Percentiles rank a stretch among this genome's conserved stretches.
Evolutionary conservation across 257 asterid genomes (phyloP).

Genomic region (Capsicum baccatum): DNA sequence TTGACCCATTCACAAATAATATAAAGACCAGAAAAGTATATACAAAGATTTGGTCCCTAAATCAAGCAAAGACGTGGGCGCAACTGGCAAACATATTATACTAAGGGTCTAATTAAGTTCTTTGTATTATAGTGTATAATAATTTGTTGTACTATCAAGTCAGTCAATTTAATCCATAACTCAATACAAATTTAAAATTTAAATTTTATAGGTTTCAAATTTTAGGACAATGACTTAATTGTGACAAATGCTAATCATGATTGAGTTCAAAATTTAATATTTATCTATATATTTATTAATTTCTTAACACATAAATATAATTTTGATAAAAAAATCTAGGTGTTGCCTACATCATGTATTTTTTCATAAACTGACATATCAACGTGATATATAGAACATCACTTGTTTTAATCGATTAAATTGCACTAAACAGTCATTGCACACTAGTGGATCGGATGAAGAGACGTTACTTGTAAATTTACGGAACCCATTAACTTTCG

Average conservation of each 20-base stretch:
- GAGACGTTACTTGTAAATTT: not conserved
- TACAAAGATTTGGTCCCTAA: not conserved
- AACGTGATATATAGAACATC: not conserved
- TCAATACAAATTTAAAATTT: not conserved
- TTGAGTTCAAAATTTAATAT: too few species aligned
- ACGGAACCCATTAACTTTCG: not conserved
- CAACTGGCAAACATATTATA: not conserved
- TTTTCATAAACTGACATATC: not conserved
- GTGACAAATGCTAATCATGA: too few species aligned
- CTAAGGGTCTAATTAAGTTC: not conserved
- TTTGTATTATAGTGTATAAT: not conserved
- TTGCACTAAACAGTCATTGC: not conserved
- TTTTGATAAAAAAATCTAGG: too few species aligned
- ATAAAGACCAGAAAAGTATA: not conserved
- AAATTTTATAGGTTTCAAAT: not conserved
- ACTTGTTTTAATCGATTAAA: not conserved
- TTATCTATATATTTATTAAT: too few species aligned
- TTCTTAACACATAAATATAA: too few species aligned
- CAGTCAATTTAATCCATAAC: not conserved
- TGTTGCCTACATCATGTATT: too few species aligned
- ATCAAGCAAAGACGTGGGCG: constrained; percentile 21
- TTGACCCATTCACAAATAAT: not conserved
- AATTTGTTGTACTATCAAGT: not conserved
- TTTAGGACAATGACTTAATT: not conserved
- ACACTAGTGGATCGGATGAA: too few species aligned